Percentiles rank a stretch among this genome's conserved stretches.
These are phyloP conservation scores for Suillus subalutaceus DNA, from an alignment of 768 basidiomycete genomes.

Conservation along the genomic window DNA sequence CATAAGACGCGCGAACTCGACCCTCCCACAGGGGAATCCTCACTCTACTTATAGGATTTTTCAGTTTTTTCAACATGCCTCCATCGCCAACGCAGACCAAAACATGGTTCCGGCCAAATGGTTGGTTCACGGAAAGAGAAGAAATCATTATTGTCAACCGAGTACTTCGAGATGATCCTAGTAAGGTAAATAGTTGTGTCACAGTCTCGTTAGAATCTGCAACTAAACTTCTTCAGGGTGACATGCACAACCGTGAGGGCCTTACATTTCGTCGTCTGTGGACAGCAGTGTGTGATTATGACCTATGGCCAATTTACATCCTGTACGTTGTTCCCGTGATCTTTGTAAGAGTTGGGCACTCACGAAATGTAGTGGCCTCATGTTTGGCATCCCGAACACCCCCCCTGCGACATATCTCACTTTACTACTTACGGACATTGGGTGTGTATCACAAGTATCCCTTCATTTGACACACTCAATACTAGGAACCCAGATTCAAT, in stretches of 20 bases:
- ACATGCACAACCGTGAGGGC: conserved; percentile 74
- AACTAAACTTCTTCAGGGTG: conserved; percentile 38
- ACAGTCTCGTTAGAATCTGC: background rate
- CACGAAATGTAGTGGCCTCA: conserved; percentile 42
- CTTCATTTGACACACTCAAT: conserved; percentile 2
- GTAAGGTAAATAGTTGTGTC: conserved; percentile 45
- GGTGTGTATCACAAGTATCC: conserved; percentile 30
- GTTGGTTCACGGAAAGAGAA: conserved; percentile 66
- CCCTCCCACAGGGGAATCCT: conserved; percentile 40
- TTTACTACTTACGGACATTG: conserved; percentile 54
- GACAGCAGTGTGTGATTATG: conserved; percentile 59
- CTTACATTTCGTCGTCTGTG: conserved; percentile 52
- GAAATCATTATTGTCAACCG: conserved; percentile 63
- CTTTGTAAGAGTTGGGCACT: background rate
- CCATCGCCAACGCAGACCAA: conserved; percentile 63
- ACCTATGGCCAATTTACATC: conserved; percentile 69
- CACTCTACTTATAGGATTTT: conserved; percentile 53
- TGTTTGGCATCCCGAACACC: conserved; percentile 52
- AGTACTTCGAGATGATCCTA: conserved; percentile 65
- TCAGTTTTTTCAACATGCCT: conserved; percentile 62
- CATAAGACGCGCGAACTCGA: conserved; percentile 43
- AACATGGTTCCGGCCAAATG: conserved; percentile 57
- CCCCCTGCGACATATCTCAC: conserved; percentile 62
- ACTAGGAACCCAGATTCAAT: conserved; percentile 43
- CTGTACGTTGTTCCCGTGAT: conserved; percentile 32